Base-by-base conservation (phyloP, 169 alveolate species). In the Blepharisma undulans region DNA sequence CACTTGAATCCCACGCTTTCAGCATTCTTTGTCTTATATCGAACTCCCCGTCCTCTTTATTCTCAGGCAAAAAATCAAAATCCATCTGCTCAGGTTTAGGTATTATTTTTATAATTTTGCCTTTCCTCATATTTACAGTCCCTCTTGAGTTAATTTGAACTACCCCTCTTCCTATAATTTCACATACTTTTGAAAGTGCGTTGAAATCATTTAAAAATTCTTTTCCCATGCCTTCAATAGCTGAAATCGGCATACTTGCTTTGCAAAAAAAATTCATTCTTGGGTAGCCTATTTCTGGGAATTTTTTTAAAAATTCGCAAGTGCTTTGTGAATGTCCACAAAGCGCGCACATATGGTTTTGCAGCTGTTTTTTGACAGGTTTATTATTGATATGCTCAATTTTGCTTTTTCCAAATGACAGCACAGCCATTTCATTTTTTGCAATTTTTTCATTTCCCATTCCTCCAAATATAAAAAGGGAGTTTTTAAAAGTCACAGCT, bases 381-480 rank as follows among this genome's bases (percentile, higher is more conserved):
- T 74, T 82, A 32, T 74, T 74, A 60, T 82, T 82, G 30, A 19
- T 48, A 6, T 32, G 25, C 7, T 82, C 36, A 22, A 82, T 82
- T 48, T 82, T 33, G 21, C 78, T n/a, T 82, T 82, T 60, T 16
- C 89, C 89, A 10, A 82, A 82, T 8, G 30, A 25, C 66, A 86
- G 29, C 22, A 86, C 72, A 25, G 91, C 80, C 22, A 86, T 25
- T 21, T 86, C 91, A 32, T 85, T 86, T 66, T 29, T 22, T 4
- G 36, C 91, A 27, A 71, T 21, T 72, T 86, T 27, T 25, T 86
- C 84, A 19, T 72, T 60, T 6, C 72, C 66, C 84, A 86, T 61
- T 60, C 91, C 91, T 61, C 91, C 91, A 32, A 66, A 71, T n/a
- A 86, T 48, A 66, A 86, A 21, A 21, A 86, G 29, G 5, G 91